Base-by-base conservation (phyloP, 192 early-diverging fungal genomes). In the Obelidium mucronatum region DNA sequence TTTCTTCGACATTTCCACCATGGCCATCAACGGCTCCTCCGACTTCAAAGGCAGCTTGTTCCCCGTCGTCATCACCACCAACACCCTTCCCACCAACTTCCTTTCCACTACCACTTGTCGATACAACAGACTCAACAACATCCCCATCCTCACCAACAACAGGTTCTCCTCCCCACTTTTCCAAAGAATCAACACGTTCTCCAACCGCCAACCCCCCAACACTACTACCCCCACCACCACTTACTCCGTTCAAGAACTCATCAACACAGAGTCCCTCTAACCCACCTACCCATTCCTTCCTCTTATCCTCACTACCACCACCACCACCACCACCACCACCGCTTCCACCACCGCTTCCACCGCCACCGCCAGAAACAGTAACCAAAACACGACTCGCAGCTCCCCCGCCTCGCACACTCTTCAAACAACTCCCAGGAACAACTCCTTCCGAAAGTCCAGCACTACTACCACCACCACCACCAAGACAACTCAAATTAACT, bases 391-490 rank as follows among this genome's bases (percentile, higher is more conserved):
- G 34, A 65, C 30, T 34, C 26, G 28, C 3, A 19, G 8, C 39
- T n/a, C 31, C 1, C 37, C 62, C 26, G 13, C 37, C 30, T 22
- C 34, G 15, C 26, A 24, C 1, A n/a, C 33, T 15, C 26, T 31
- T 6, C 24, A 40, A 40, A 22, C 5, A 15, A 65, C 26, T 15
- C 24, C 62, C 34, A 31, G 62, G 33, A 33, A 31, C 62, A 24
- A 65, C 31, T 22, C 31, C 19, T 61, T 31, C 30, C 15, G 24
- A 61, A 61, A 61, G 24, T 28, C 59, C 59, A 17, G 59, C 59
- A 28, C 59, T 31, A 61, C 59, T 17, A 28, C 24, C 59, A 61
- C 59, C 59, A n/a, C n/a, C n/a, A n/a, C n/a, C n/a, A n/a, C n/a
- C n/a, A n/a, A n/a, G n/a, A n/a, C n/a, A n/a, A n/a, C n/a, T n/a